Conservation (phyloP, 108 stramenopile genomes). For the Nitzschia palea region DNA sequence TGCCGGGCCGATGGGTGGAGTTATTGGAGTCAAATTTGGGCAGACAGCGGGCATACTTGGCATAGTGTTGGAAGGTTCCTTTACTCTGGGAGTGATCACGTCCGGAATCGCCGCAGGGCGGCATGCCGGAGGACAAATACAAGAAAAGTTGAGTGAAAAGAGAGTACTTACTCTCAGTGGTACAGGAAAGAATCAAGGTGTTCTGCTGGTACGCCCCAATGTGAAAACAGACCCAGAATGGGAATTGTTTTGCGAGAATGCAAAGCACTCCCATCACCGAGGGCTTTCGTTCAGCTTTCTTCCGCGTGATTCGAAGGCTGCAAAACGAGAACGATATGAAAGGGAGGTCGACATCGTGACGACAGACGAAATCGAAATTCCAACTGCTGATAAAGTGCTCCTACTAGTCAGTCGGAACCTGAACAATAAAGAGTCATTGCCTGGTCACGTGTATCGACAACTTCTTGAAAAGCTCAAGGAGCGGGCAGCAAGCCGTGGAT, state of each 20-base stretch:
- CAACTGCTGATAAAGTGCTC: constrained; percentile 76
- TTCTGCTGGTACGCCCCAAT: constrained; percentile 72
- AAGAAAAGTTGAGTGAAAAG: constrained; percentile 46
- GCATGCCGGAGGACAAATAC: constrained; percentile 45
- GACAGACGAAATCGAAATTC: constrained; percentile 67
- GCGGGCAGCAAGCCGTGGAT: constrained; percentile 11
- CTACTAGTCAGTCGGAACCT: constrained; percentile 69
- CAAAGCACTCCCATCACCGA: constrained; percentile 28
- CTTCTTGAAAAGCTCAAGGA: constrained; percentile 58
- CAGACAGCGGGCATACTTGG: constrained; percentile 24
- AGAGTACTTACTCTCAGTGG: constrained; percentile 58
- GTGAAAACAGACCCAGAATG: constrained; percentile 73
- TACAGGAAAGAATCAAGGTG: constrained; percentile 40
- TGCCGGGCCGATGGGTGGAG: constrained; percentile 56
- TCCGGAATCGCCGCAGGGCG: constrained; percentile 67
- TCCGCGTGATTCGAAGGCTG: constrained; percentile 26
- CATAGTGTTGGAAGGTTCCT: constrained; percentile 38
- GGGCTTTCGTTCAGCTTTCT: constrained; percentile 11
- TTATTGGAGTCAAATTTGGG: constrained; percentile 30
- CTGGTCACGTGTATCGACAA: constrained; percentile 75
- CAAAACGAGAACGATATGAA: constrained; percentile 57
- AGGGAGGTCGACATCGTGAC: constrained; percentile 75
- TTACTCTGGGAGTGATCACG: constrained; percentile 63
- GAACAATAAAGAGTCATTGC: constrained; percentile 79
- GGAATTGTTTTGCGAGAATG: constrained; percentile 55